Evolutionary conservation across 2,329 filamentous ascomycete genomes (phyloP).

Genomic region (Elsinoe australis): DNA sequence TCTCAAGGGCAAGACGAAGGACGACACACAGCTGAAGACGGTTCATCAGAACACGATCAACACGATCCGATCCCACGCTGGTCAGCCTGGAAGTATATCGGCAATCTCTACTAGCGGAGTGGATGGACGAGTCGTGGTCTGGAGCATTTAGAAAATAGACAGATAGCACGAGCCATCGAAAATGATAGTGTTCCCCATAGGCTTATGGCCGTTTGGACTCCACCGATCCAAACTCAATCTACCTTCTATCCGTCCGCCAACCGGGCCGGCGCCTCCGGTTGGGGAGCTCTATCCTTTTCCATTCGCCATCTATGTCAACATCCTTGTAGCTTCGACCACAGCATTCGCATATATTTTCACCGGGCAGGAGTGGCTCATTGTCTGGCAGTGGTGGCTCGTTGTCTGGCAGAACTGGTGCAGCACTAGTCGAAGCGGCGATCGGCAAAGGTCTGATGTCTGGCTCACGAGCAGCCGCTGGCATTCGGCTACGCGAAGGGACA

Average conservation of each 20-base stretch:
- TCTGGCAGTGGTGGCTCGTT: no score
- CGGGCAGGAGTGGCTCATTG: not conserved
- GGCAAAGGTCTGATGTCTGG: no score
- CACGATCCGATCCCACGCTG: conserved; percentile 67
- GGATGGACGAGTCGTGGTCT: conserved; percentile 43
- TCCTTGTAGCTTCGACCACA: not conserved
- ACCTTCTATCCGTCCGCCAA: not conserved
- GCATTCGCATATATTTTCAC: not conserved
- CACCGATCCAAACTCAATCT: no score
- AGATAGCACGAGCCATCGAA: no score
- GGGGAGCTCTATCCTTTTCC: not conserved
- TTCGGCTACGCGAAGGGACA: no score
- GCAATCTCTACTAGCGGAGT: conserved; percentile 59
- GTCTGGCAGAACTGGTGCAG: no score
- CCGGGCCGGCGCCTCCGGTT: not conserved
- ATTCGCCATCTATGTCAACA: not conserved
- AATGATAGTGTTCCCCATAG: no score
- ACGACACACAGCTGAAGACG: conserved; percentile 90
- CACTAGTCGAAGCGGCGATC: no score
- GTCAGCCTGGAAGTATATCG: conserved; percentile 48
- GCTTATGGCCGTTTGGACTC: no score
- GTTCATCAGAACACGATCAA: conserved; percentile 95
- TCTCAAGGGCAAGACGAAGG: conserved; percentile 82
- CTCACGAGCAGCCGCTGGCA: no score
- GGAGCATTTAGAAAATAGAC: conserved; percentile 33